These are phyloP conservation scores for Neophaeococcomyces aloes DNA, from an alignment of 2,329 filamentous ascomycete genomes.

Conservation along the genomic window DNA sequence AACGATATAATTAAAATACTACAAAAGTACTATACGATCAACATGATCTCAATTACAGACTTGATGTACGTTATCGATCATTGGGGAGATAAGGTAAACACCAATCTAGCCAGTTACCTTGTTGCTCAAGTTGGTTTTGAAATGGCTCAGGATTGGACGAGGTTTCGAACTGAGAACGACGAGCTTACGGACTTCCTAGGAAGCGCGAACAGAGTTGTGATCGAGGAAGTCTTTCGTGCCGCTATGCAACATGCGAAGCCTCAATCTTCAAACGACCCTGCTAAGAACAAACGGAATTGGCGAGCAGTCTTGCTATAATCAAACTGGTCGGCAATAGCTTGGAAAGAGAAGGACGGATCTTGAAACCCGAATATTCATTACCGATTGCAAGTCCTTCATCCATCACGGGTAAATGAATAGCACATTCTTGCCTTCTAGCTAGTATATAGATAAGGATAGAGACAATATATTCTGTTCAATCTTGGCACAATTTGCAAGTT, in stretches of 20 bases:
- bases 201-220: neutral
- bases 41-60: conserved; percentile 15
- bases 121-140: conserved; percentile 19
- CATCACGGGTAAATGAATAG: too few species aligned
- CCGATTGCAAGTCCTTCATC: too few species aligned
- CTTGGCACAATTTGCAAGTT: too few species aligned
- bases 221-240: conserved; percentile 1
- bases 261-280: neutral
- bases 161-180: neutral
- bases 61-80: conserved; percentile 16
- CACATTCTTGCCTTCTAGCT: too few species aligned
- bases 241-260: conserved; percentile 4
- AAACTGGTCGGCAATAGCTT: neutral
- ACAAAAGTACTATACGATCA: conserved; percentile 11
- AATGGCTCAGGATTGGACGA: conserved; percentile 7
- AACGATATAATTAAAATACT: conserved; percentile 18
- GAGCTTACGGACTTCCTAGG: neutral
- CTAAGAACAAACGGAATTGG: conserved; percentile 5
- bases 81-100: conserved; percentile 8
- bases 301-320: neutral
- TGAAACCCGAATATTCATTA: too few species aligned
- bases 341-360: too few species aligned
- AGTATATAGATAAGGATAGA: too few species aligned
- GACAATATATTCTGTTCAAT: too few species aligned
- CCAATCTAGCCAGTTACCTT: conserved; percentile 14